Percentiles rank a stretch among this genome's conserved stretches.
phyloP scores from a whole-genome alignment of 108 stramenopile genomes.

The Aureococcus anophagefferens region DNA sequence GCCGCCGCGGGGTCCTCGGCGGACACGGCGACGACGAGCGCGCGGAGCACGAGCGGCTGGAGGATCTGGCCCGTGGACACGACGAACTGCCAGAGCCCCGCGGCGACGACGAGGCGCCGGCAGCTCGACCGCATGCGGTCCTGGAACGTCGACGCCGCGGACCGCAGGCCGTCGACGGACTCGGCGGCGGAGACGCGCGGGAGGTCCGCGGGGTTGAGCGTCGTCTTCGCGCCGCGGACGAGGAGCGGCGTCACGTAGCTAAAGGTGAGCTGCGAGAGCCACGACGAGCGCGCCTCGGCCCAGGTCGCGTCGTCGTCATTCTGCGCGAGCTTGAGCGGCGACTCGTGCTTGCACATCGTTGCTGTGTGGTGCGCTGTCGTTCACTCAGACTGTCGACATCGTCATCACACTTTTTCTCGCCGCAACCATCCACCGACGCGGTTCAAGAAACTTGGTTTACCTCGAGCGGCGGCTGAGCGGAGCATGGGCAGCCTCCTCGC shows the following conservation, averaged over 20 bases:
- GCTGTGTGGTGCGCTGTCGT: no score
- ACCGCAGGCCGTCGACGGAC: background rate
- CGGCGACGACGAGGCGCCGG: constrained; percentile 30
- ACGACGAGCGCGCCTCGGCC: background rate
- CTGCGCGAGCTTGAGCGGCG: background rate
- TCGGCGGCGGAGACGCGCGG: background rate
- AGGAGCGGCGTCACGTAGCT: constrained; percentile 12
- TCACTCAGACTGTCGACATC: no score
- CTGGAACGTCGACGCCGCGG: no score
- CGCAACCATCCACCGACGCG: no score
- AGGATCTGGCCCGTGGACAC: constrained; percentile 54
- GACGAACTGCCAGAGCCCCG: constrained; percentile 57
- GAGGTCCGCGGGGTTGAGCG: constrained; percentile 4
- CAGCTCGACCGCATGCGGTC: no score
- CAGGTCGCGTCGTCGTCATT: background rate
- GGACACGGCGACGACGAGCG: constrained; percentile 54
- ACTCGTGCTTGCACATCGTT: no score
- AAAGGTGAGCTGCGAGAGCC: background rate
- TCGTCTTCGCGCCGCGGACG: background rate
- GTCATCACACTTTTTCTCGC: no score
- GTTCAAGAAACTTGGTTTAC: no score
- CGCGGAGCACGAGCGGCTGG: constrained; percentile 59
- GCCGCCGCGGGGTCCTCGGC: constrained; percentile 26
- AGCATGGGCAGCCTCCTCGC: no score
- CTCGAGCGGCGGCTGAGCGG: no score